Percentiles rank a stretch among this genome's conserved stretches.
Evolutionary conservation across 768 basidiomycete genomes (phyloP).

Genomic region (Trametes elegans): DNA sequence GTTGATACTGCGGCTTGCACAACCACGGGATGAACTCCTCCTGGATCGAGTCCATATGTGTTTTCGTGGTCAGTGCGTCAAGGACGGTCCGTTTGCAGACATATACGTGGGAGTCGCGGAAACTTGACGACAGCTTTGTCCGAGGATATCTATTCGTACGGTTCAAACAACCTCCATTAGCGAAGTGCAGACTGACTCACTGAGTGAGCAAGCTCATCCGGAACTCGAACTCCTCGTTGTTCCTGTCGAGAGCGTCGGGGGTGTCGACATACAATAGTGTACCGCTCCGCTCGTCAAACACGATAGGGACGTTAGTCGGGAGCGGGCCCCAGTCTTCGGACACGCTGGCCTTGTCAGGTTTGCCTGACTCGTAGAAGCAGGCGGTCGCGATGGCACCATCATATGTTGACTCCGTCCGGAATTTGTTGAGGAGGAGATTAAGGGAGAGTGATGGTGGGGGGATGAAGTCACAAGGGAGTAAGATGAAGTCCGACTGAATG

Average conservation of each 20-base stretch:
- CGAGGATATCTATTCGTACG: slow-evolving; percentile 71
- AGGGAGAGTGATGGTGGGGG: slow-evolving; percentile 75
- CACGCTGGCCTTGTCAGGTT: slow-evolving; percentile 50
- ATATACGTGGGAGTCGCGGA: slow-evolving; percentile 90
- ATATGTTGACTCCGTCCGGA: slow-evolving; percentile 67
- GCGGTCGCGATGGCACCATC: slow-evolving; percentile 63
- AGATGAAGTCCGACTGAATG: slow-evolving; percentile 82
- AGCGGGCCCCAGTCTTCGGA: slow-evolving; percentile 68
- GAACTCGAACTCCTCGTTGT: slow-evolving; percentile 69
- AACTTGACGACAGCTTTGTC: slow-evolving; percentile 59
- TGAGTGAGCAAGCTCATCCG: slow-evolving; percentile 71
- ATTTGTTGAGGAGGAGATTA: slow-evolving; percentile 71
- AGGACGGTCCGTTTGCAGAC: slow-evolving; percentile 77
- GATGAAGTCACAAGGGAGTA: slow-evolving; percentile 90
- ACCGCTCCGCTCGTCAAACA: slow-evolving; percentile 64
- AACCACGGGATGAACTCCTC: slow-evolving; percentile 94
- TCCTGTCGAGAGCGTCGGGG: slow-evolving; percentile 62
- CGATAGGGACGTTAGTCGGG: slow-evolving; percentile 47
- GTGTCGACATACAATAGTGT: slow-evolving; percentile 76
- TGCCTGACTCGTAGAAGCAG: slow-evolving; percentile 58
- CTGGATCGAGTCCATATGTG: slow-evolving; percentile 74
- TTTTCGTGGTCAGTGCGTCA: slow-evolving; percentile 66
- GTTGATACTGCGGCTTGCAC: slow-evolving; percentile 80
- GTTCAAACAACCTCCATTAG: too few relatives aligned
- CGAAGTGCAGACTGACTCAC: slow-evolving; percentile 44